Evolutionary conservation across 352 stramenopile genomes (phyloP).

Genomic region (Phytophthora colocasiae): DNA sequence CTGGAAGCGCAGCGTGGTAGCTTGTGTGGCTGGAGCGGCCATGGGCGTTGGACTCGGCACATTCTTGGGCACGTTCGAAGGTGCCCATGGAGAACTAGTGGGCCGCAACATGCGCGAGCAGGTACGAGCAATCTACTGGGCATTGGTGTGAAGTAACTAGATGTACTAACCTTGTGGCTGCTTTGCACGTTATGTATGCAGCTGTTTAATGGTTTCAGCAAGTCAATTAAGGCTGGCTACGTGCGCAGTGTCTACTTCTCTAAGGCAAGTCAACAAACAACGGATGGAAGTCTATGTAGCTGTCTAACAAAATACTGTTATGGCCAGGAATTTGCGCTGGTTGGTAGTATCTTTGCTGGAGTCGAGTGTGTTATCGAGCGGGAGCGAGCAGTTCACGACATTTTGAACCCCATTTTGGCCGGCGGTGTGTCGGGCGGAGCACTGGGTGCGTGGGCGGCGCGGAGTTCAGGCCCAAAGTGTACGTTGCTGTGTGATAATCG

Average conservation of each 20-base stretch:
- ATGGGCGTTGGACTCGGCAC: constrained; percentile 88
- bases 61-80: constrained; percentile 90
- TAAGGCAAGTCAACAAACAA: constrained; percentile 48
- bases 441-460: constrained; percentile 73
- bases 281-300: background rate
- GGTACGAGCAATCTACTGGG: constrained; percentile 34
- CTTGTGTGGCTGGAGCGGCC: constrained; percentile 65
- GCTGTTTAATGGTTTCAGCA: constrained; percentile 88
- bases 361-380: constrained; percentile 88
- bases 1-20: constrained; percentile 86
- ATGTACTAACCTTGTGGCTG: too few species aligned
- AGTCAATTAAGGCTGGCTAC: constrained; percentile 81
- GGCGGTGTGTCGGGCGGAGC: constrained; percentile 70
- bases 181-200: constrained; percentile 18
- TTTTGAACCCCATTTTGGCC: constrained; percentile 80
- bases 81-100: constrained; percentile 84
- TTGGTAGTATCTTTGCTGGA: constrained; percentile 82
- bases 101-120: constrained; percentile 88
- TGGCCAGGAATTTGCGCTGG: constrained; percentile 80
- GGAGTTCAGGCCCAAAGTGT: constrained; percentile 71
- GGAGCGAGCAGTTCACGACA: constrained; percentile 79
- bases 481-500: constrained; percentile 17
- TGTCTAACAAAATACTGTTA: constrained; percentile 4
- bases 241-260: constrained; percentile 88
- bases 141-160: background rate